Conservation (phyloP, 768 basidiomycete species). For the Pleurotus ostreatus region DNA sequence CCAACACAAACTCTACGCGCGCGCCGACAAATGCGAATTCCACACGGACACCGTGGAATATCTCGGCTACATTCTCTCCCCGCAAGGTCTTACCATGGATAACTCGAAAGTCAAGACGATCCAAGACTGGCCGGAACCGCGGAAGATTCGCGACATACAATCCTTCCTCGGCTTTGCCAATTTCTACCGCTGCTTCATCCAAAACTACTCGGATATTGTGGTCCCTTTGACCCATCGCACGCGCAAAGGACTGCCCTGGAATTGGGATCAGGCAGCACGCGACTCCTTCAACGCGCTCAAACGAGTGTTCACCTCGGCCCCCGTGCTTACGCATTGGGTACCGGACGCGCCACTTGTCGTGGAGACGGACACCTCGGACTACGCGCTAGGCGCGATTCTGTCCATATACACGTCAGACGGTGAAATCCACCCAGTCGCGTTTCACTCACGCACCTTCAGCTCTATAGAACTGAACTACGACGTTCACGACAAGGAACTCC, state of each 20-base stretch:
- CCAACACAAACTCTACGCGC: conserved; percentile 14
- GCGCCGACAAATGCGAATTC: too few species aligned
- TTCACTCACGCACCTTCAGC: conserved; percentile 26
- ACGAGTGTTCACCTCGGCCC: conserved; percentile 16
- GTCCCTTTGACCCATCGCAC: conserved; percentile 17
- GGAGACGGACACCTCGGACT: conserved; percentile 21
- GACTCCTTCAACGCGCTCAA: conserved; percentile 24
- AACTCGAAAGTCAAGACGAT: too few species aligned
- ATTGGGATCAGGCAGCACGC: conserved; percentile 15
- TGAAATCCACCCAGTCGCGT: conserved; percentile 33
- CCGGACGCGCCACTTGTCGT: conserved; percentile 11
- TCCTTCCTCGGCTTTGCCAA: conserved; percentile 13
- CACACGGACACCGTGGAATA: too few species aligned
- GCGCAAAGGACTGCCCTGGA: conserved; percentile 15
- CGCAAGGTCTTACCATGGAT: too few species aligned
- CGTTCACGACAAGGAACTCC: conserved; percentile 42
- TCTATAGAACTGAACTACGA: conserved; percentile 40
- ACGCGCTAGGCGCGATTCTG: conserved; percentile 20
- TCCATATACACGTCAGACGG: conserved; percentile 18
- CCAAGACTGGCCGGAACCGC: too few species aligned
- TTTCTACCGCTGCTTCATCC: conserved; percentile 31
- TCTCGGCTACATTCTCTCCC: too few species aligned
- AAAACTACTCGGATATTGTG: conserved; percentile 22
- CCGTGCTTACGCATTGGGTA: conserved; percentile 18
- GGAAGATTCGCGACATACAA: too few species aligned